Evolutionary conservation across 176 grass and related monocot genomes (phyloP).

Genomic region (Themeda triandra): DNA sequence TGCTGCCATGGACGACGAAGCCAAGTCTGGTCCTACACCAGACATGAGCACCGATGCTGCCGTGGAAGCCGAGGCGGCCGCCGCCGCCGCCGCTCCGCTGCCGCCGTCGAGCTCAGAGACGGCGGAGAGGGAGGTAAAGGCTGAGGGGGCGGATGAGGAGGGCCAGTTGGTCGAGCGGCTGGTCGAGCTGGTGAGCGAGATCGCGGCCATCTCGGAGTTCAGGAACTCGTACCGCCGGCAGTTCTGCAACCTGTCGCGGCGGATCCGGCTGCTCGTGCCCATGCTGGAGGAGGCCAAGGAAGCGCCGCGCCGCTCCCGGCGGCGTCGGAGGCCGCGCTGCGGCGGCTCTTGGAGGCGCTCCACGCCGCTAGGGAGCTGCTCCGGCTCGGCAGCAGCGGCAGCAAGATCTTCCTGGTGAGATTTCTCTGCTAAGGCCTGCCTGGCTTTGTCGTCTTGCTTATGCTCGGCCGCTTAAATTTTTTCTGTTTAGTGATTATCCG

Average conservation of each 20-base stretch:
- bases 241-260: constrained; percentile 81
- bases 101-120: neutral
- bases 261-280: constrained; percentile 89
- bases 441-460: constrained; percentile 2
- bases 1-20: constrained; percentile 37
- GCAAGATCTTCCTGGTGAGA: constrained; percentile 94
- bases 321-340: constrained; percentile 38
- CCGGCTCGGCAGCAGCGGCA: constrained; percentile 65
- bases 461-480: neutral
- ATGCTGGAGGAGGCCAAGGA: constrained; percentile 97
- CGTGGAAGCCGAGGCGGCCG: neutral
- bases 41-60: neutral
- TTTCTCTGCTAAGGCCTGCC: constrained; percentile 11
- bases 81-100: constrained; percentile 11
- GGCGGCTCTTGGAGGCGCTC: constrained; percentile 55
- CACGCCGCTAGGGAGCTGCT: constrained; percentile 60
- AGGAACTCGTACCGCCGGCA: constrained; percentile 80
- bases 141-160: neutral
- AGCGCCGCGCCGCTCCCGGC: constrained; percentile 35
- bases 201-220: constrained; percentile 63
- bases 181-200: constrained; percentile 53
- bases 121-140: neutral
- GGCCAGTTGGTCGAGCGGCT: constrained; percentile 51
- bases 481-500: neutral
- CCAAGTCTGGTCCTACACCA: neutral